Evolutionary conservation across 1,284 basidiomycete genomes (phyloP), one percentile per base, ranked within the genome.

Genomic region (Malassezia restricta): DNA sequence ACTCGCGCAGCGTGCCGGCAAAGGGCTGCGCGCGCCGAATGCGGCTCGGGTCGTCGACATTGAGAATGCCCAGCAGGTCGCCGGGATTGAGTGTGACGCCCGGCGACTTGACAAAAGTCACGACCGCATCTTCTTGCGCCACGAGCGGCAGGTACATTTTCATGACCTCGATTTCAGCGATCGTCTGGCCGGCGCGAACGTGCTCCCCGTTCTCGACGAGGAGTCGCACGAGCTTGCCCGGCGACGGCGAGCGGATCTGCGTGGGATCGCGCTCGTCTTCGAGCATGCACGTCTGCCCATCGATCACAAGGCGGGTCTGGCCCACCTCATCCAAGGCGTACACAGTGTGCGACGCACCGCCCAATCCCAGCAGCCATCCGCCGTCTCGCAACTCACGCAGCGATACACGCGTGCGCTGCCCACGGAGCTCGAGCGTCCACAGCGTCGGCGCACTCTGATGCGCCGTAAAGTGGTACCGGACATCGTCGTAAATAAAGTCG

Each of bases 211-310:
- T 92, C 69, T 98, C 92, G 59, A 98, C 84, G 59, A 98, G 82
- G 79, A 86, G 92, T 47, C 91, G 81, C 53, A 98, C 82, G 43
- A 99, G 82, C 77, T 99, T 99, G 46, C 94, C 94, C 24, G 94
- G 94, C 76, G 85, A 89, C 9, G 94, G 94, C 69, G 86, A 90
- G 67, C 92, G 81, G 52, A 98, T 79, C 75, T 98, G 92, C 14
- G 94, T 98, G 6, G 94, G 94, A 74, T 99, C 94, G 67, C 95
- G 95, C 80, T 98, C 94, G 76, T 98, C 91, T 76, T 96, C 94
- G 65, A 99, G 92, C 75, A 95, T 79, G 75, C 90, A 94, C 28
- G 94, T 98, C 80, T 95, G 94, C 59, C 88, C 81, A 61, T 74
- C 90, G 61, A 98, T 82, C 82, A 92, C 92, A 61, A 98, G 75